These are phyloP conservation scores for Neostapfia colusana DNA, from an alignment of 176 grass and related monocot species.

Conservation along the genomic window DNA sequence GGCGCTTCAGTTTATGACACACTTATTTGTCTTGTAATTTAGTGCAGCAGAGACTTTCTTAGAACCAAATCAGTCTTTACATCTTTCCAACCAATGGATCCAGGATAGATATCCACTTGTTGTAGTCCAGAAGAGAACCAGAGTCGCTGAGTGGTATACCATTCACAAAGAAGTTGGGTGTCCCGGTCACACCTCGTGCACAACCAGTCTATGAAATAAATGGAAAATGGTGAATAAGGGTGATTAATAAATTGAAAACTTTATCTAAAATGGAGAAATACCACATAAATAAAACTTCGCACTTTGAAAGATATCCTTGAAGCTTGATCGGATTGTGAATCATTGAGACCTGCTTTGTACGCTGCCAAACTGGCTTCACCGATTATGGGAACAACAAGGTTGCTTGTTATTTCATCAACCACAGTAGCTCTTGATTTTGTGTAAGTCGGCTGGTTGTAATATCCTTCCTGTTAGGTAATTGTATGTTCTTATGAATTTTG, in stretches of 20 bases:
- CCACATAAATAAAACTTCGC: neutral
- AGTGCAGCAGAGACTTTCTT: neutral
- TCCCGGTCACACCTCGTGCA: constrained; percentile 77
- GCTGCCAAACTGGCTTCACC: constrained; percentile 49
- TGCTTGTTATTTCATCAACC: constrained; percentile 44
- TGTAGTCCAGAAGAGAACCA: constrained; percentile 47
- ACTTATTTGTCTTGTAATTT: neutral
- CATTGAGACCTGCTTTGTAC: constrained; percentile 63
- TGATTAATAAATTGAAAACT: neutral
- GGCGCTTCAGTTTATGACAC: neutral
- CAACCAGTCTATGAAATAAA: constrained; percentile 63
- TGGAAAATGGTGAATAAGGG: neutral
- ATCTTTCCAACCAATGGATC: constrained; percentile 62
- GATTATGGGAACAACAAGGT: constrained; percentile 47
- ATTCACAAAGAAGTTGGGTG: constrained; percentile 88
- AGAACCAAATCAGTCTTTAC: neutral
- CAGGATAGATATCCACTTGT: constrained; percentile 61
- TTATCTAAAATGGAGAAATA: neutral
- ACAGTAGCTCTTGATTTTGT: constrained; percentile 50
- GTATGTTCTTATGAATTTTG: neutral
- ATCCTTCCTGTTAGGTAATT: constrained; percentile 60
- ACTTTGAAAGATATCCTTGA: constrained; percentile 95
- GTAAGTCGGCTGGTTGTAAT: constrained; percentile 81
- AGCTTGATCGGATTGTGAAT: constrained; percentile 55
- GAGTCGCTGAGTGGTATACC: constrained; percentile 63